Percentiles rank a stretch among this genome's conserved stretches.
Evolutionary conservation across 352 stramenopile species (phyloP).

Genomic region (Globisporangium acanthophoron): DNA sequence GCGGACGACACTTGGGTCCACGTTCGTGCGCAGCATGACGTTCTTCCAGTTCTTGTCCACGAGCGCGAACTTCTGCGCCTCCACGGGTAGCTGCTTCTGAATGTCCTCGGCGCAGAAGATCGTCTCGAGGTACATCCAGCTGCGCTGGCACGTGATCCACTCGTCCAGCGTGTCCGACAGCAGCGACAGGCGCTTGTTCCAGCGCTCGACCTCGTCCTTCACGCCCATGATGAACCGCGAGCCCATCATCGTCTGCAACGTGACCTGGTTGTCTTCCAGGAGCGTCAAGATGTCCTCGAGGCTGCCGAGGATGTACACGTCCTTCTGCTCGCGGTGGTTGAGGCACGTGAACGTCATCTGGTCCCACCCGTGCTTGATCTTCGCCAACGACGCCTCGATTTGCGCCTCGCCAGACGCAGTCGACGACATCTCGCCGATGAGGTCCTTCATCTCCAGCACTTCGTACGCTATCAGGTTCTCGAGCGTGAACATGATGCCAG

Average conservation of each 20-base stretch:
- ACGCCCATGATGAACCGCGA: constrained; percentile 89
- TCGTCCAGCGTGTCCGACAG: constrained; percentile 82
- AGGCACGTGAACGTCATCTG: constrained; percentile 82
- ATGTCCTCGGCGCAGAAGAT: constrained; percentile 89
- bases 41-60: constrained; percentile 86
- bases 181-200: constrained; percentile 85
- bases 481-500: constrained; percentile 85
- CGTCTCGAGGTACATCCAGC: constrained; percentile 89
- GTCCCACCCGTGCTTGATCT: constrained; percentile 89
- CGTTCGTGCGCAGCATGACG: constrained; percentile 76
- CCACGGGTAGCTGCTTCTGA: constrained; percentile 82
- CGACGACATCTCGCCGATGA: constrained; percentile 81
- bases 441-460: constrained; percentile 85
- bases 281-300: constrained; percentile 88
- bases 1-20: constrained; percentile 69
- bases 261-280: constrained; percentile 90
- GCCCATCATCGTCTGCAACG: constrained; percentile 91
- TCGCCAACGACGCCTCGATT: constrained; percentile 85
- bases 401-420: constrained; percentile 86
- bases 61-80: constrained; percentile 81
- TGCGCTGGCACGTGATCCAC: constrained; percentile 80
- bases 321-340: constrained; percentile 78
- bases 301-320: constrained; percentile 88
- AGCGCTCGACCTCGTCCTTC: constrained; percentile 88
- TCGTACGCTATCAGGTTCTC: constrained; percentile 87